Evolutionary conservation across 177 flowering plant genomes (phyloP), one percentile per base, ranked within the genome.

Genomic region (Tripterygium wilfordii): DNA sequence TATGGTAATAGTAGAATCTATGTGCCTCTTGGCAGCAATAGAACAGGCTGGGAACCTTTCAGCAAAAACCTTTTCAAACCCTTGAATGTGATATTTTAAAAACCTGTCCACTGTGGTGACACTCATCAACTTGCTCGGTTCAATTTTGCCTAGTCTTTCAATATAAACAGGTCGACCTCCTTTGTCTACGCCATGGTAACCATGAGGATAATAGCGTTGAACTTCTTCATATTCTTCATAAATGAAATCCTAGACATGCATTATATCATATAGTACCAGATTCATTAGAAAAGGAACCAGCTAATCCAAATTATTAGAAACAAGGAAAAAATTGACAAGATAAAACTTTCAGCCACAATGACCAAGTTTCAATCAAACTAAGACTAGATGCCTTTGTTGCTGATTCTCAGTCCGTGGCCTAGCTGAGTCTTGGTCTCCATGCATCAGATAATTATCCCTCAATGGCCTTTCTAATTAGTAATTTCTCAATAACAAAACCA

Each of bases 1-100:
- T 37, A 89, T 69, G 26, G 95, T 81, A 22, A 80, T 83, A 40
- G 82, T 63, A 16, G 79, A 65, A 64, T 77, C 74, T 48, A 85
- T 85, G 48, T 82, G 92, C 65, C 83, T 78, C 67, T 72, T 83
- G 20, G 92, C 80, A 21, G 84, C 83, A 59, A 85, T 66, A 4
- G 97, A 83, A 61, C 97, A 89, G 21, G 95, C 95, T 38, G 95
- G 90, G 61, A 89, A 89, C 57, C 79, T 89, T 69, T 83, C 89
- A 37, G 53, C 23, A 48, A 89, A 80, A 25, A 78, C 48, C 73
- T 71, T 89, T 73, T 89, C 97, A 66, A 83, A 83, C 39, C 80
- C 95, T 60, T 85, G 95, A 14, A 89, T 63, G 56, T 89, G 95
- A 68, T 86, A 84, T 58, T 67, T 83, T 17, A 89, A 42, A 57